These are phyloP conservation scores for Talaromyces nanjingensis DNA, from an alignment of 495 filamentous ascomycete species.

Conservation along the genomic window DNA sequence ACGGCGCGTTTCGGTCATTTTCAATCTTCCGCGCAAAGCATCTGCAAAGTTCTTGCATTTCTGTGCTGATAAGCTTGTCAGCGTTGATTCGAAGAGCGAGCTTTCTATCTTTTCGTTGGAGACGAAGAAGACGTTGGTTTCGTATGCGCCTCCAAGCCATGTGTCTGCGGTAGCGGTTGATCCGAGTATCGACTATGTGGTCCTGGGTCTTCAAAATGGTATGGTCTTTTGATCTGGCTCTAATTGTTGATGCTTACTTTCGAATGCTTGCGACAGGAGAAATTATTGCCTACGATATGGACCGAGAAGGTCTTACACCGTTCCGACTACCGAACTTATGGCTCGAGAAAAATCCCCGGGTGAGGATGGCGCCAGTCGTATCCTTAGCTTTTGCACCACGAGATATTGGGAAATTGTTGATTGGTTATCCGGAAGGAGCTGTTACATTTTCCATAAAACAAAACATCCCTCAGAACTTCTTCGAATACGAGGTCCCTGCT, in stretches of 20 bases:
- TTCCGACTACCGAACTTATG: slow-evolving; percentile 83
- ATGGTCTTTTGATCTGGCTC: slow-evolving; percentile 12
- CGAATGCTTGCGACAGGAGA: slow-evolving; percentile 46
- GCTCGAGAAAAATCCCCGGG: slow-evolving; percentile 54
- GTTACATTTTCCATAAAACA: slow-evolving; percentile 92
- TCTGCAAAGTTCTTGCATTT: slow-evolving; percentile 69
- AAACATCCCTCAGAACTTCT: slow-evolving; percentile 65
- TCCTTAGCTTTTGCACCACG: slow-evolving; percentile 78
- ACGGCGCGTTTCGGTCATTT: slow-evolving; percentile 64
- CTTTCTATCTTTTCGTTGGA: slow-evolving; percentile 71
- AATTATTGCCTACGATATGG: slow-evolving; percentile 82
- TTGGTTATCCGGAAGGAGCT: slow-evolving; percentile 81
- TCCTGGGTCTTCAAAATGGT: slow-evolving; percentile 70
- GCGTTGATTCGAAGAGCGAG: slow-evolving; percentile 78
- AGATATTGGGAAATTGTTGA: slow-evolving; percentile 85
- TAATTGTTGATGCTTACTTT: slow-evolving; percentile 10
- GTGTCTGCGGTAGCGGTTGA: slow-evolving; percentile 70
- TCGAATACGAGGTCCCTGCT: slow-evolving; percentile 72
- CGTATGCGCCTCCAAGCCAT: slow-evolving; percentile 65
- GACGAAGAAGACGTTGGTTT: slow-evolving; percentile 47
- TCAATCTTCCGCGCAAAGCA: slow-evolving; percentile 56
- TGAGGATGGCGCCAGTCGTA: slow-evolving; percentile 54
- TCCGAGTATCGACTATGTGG: slow-evolving; percentile 83
- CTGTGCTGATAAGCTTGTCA: slow-evolving; percentile 70
- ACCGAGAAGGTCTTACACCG: slow-evolving; percentile 64